These are phyloP conservation scores for Ceratobasidium papillatum DNA, from an alignment of 1,284 basidiomycete genomes.

Conservation along the genomic window DNA sequence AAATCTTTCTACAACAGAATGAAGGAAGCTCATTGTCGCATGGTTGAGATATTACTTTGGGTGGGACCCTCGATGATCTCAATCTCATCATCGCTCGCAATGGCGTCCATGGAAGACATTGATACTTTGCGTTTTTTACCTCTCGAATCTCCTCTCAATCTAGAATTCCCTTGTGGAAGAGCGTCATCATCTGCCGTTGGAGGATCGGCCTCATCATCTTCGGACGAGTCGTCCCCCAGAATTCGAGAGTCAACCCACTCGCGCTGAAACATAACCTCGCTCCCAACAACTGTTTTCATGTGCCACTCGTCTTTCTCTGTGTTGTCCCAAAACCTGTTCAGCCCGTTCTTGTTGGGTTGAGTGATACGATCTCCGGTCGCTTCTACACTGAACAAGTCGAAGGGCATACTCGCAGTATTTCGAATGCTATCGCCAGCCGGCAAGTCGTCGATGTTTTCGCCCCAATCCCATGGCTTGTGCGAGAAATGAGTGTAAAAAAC, in stretches of 20 bases:
- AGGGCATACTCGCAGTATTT: conserved; percentile 74
- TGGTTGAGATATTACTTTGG: neutral
- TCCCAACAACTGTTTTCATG: conserved; percentile 26
- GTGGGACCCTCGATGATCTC: conserved; percentile 36
- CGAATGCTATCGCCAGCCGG: conserved; percentile 53
- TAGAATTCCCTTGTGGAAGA: neutral
- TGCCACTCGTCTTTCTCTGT: conserved; percentile 37
- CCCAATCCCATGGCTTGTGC: conserved; percentile 81
- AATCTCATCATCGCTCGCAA: conserved; percentile 32
- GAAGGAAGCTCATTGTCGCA: neutral
- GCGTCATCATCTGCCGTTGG: neutral
- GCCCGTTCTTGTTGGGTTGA: conserved; percentile 1
- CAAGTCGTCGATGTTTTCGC: conserved; percentile 71
- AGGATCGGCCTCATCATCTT: neutral
- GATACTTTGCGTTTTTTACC: conserved; percentile 36
- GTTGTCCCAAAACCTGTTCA: conserved; percentile 20
- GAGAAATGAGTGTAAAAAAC: conserved; percentile 11
- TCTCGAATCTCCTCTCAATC: neutral
- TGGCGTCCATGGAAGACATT: conserved; percentile 26
- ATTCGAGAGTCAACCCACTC: conserved; percentile 33
- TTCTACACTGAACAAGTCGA: conserved; percentile 72
- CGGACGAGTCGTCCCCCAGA: neutral
- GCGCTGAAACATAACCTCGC: conserved; percentile 29
- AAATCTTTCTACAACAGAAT: too few relatives aligned
- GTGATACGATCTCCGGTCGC: conserved; percentile 64